phyloP scores from a whole-genome alignment of 140 eudicot genomes.

The Ambrosia hybrid region DNA sequence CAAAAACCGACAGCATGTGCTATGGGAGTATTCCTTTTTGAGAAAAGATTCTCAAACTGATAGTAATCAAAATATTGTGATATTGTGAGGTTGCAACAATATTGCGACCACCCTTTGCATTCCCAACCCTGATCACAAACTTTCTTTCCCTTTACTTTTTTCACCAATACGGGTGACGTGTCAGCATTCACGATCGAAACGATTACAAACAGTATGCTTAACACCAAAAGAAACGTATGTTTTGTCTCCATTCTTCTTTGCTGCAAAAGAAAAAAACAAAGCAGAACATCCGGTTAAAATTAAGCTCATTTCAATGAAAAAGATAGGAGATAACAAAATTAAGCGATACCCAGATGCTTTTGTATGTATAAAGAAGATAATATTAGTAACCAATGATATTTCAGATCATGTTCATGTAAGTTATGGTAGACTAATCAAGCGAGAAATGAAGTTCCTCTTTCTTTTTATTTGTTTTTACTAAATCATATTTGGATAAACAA shows the following conservation, averaged over 20 bases:
- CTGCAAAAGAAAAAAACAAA: not conserved
- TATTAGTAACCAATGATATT: not conserved
- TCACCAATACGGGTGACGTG: constrained; percentile 36
- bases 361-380: not conserved
- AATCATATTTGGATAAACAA: no score
- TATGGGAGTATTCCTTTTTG: constrained; percentile 68
- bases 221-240: constrained; percentile 22
- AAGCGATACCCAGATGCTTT: not conserved
- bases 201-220: constrained; percentile 24
- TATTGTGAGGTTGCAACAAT: constrained; percentile 75
- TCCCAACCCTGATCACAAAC: constrained; percentile 82
- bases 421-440: no score
- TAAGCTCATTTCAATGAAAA: not conserved
- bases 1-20: constrained; percentile 93
- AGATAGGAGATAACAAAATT: not conserved
- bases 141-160: constrained; percentile 63
- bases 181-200: constrained; percentile 29
- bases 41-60: constrained; percentile 74
- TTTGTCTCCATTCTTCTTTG: constrained; percentile 34
- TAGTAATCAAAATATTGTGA: constrained; percentile 66
- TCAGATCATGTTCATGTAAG: no score
- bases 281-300: not conserved
- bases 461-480: no score
- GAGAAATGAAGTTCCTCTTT: no score
- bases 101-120: constrained; percentile 56